Base-by-base conservation (phyloP, 257 asterid genomes). In the Plectranthus barbatus region DNA sequence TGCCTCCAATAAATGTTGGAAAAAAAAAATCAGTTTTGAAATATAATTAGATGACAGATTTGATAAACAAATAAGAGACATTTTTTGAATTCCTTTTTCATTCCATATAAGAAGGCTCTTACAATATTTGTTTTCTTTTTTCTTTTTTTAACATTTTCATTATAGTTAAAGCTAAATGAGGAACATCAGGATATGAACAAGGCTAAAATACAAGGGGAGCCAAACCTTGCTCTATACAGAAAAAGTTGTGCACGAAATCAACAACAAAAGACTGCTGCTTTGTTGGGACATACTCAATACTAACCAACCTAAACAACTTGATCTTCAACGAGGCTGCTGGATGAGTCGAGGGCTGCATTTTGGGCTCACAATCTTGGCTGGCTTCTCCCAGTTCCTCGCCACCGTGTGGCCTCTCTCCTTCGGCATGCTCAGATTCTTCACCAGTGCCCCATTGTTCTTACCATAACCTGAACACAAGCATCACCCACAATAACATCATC, bases 261-360 rank as follows among this genome's bases (percentile, higher is more conserved):
- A 56, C 54, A 23, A 37, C 18, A 53, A 23, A 36, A 21, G 8
- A 33, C 62, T 58, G 52, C 60, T 60, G 37, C 60, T 50, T 40
- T 53, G 70, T 52, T 39, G 39, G 24, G 54, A 52, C 71, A 56
- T 50, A 57, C 71, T 49, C 40, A 26, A 54, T 14, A 68, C 76
- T 59, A 70, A 66, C 41, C 44, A 56, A 39, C 76, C 69, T 68
- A 62, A 52, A 45, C 65, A 21, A 62, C 42, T n/a, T 20, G 42
- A 42, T 9, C 42, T 60, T n/a, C 44, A 87, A 67, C 97, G 96
- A n/a, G 97, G 97, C 70, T 90, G 97, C 79, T 90, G 97, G 84
- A 90, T 90, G 83, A 67, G 74, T 21, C 96, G 88, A 8, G 94
- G 92, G 77, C 85, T 79, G 93, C 80, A 79, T 44, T 47, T 85